Evolutionary conservation across 352 stramenopile genomes (phyloP).

Genomic region (Globisporangium irregulare): DNA sequence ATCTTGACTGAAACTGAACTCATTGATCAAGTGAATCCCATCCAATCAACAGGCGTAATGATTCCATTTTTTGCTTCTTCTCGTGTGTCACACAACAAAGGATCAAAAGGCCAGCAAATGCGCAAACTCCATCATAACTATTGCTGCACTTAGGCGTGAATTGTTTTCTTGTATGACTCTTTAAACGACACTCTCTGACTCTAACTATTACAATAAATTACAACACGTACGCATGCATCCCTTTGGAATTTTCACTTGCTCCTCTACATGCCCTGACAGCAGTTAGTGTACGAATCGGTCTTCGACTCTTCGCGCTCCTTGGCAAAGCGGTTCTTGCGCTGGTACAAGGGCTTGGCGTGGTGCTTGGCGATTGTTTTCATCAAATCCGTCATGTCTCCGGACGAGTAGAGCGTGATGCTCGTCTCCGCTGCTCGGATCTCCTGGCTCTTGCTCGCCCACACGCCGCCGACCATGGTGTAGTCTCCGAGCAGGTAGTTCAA

Average conservation of each 20-base stretch:
- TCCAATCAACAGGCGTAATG: not conserved
- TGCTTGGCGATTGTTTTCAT: constrained; percentile 23
- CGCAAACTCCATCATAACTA: not conserved
- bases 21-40: not conserved
- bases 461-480: constrained; percentile 16
- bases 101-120: not conserved
- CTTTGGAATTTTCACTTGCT: not conserved
- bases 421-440: constrained; percentile 15
- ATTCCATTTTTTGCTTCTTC: not conserved
- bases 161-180: not conserved
- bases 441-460: constrained; percentile 20
- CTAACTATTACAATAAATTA: constrained; percentile 6
- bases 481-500: constrained; percentile 29
- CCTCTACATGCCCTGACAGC: not conserved
- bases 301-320: not conserved
- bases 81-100: not conserved
- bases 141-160: not conserved
- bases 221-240: not conserved
- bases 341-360: constrained; percentile 19
- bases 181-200: not conserved
- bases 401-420: constrained; percentile 31
- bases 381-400: constrained; percentile 25
- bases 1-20: constrained; percentile 1
- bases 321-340: constrained; percentile 25
- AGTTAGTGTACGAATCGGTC: not conserved